Evolutionary conservation across 208 protist species (phyloP).

Genomic region (Leishmania mexicana): DNA sequence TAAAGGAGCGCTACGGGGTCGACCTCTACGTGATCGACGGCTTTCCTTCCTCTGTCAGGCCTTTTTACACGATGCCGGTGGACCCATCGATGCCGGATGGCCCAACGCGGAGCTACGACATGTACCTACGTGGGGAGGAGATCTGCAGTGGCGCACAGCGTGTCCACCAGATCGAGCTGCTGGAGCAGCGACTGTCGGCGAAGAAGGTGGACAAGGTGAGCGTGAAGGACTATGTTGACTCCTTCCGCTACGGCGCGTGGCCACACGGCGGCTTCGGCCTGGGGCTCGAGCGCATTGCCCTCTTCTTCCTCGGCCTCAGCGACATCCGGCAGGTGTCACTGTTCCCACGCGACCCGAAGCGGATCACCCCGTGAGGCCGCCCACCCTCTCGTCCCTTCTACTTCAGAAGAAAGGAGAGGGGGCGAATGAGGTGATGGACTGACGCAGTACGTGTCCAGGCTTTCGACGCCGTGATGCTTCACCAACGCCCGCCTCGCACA

Average conservation of each 20-base stretch:
- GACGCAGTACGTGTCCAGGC: not conserved
- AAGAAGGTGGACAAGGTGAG: constrained; percentile 36
- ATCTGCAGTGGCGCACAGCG: constrained; percentile 99
- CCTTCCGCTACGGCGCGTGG: constrained; percentile 97
- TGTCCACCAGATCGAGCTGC: constrained; percentile 93
- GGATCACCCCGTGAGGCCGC: constrained; percentile 50
- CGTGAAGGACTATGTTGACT: constrained; percentile 95
- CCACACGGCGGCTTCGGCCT: constrained; percentile 99
- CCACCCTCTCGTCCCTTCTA: not conserved
- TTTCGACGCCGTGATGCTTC: not conserved
- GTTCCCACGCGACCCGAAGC: constrained; percentile 98
- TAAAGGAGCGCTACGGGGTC: constrained; percentile 96
- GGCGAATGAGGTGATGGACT: not conserved
- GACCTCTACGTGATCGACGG: constrained; percentile 99
- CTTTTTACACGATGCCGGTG: constrained; percentile 99
- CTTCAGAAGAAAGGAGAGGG: not conserved
- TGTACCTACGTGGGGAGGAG: constrained; percentile 99
- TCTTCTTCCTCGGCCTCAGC: constrained; percentile 95
- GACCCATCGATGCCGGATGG: constrained; percentile 14
- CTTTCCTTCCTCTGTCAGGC: constrained; percentile 94
- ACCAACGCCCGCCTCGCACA: not conserved
- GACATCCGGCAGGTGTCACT: constrained; percentile 98
- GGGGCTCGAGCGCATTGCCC: constrained; percentile 97
- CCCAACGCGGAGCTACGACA: constrained; percentile 94
- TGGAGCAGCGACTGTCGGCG: constrained; percentile 70